phyloP scores from a whole-genome alignment of 2,329 filamentous ascomycete genomes.

The Fusarium anthophilum region DNA sequence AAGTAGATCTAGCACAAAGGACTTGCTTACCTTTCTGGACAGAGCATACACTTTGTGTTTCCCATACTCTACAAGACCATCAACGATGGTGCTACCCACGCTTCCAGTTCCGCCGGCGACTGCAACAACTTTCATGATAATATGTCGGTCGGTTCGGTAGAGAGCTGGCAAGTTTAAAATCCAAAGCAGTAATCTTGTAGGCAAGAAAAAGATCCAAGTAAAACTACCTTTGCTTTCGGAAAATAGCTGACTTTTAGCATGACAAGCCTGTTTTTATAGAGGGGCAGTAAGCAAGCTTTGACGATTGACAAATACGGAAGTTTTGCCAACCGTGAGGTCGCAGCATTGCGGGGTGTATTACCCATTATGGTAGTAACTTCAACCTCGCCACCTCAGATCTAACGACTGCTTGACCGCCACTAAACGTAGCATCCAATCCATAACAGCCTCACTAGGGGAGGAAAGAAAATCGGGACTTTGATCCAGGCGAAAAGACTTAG shows the following conservation, averaged over 20 bases:
- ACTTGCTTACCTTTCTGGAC: slow-evolving; percentile 2
- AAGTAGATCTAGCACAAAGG: rapidly evolving
- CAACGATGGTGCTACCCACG: slow-evolving; percentile 30
- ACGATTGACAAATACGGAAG: neutral
- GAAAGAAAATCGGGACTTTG: neutral
- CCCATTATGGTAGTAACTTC: slow-evolving; percentile 1
- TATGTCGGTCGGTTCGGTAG: rapidly evolving
- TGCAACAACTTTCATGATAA: slow-evolving; percentile 26
- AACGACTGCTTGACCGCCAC: neutral
- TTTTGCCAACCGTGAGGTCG: neutral
- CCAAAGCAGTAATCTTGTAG: no score
- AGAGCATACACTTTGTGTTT: slow-evolving; percentile 25
- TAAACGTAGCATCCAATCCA: neutral
- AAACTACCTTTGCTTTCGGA: rapidly evolving
- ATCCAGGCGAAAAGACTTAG: neutral
- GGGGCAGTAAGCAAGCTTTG: neutral
- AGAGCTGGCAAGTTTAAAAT: rapidly evolving
- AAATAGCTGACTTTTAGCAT: neutral
- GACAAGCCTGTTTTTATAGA: neutral
- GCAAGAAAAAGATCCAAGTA: no score
- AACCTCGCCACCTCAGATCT: neutral
- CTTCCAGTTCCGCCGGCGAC: slow-evolving; percentile 33
- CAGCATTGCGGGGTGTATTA: neutral
- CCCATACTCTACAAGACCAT: slow-evolving; percentile 27
- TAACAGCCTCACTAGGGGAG: neutral